Conservation (phyloP, 352 stramenopile genomes). For the Pythium sp. region DNA sequence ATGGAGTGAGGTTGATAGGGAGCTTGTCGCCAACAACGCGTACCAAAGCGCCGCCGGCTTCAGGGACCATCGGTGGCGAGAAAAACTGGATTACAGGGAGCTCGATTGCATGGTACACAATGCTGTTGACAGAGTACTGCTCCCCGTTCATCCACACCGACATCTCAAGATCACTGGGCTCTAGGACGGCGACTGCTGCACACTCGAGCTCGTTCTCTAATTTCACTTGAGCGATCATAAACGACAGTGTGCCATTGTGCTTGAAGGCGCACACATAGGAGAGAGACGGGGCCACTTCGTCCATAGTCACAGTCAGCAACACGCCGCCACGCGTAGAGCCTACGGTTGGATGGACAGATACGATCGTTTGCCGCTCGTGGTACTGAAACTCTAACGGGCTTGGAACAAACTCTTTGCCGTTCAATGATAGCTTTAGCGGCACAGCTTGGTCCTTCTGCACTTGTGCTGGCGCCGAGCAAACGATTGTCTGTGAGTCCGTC, state of each 20-base stretch:
- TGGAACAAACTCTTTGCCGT: conserved; percentile 25
- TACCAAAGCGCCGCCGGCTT: conserved; percentile 17
- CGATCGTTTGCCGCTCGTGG: conserved; percentile 20
- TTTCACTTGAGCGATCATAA: conserved; percentile 14
- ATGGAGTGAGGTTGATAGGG: conserved; percentile 15
- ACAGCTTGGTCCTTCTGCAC: conserved; percentile 5
- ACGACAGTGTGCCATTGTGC: background rate
- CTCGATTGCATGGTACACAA: conserved; percentile 24
- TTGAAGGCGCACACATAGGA: conserved; percentile 34
- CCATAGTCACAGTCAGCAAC: conserved; percentile 20
- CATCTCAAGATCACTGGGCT: conserved; percentile 17
- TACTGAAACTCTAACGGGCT: conserved; percentile 25
- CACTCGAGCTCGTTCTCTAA: conserved; percentile 10
- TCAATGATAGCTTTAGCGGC: conserved; percentile 22
- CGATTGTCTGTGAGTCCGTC: conserved; percentile 16
- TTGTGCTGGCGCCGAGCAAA: conserved; percentile 20
- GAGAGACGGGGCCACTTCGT: conserved; percentile 9
- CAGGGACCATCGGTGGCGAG: conserved; percentile 19
- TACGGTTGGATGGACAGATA: conserved; percentile 26
- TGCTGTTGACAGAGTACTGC: conserved; percentile 25
- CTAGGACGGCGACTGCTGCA: conserved; percentile 5
- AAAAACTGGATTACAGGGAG: conserved; percentile 18
- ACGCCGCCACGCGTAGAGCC: conserved; percentile 22
- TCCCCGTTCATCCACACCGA: conserved; percentile 37
- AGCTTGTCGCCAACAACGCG: conserved; percentile 20